Evolutionary conservation across 345 rosid genomes (phyloP), one percentile per base, ranked within the genome.

Genomic region (Garcia nutans): DNA sequence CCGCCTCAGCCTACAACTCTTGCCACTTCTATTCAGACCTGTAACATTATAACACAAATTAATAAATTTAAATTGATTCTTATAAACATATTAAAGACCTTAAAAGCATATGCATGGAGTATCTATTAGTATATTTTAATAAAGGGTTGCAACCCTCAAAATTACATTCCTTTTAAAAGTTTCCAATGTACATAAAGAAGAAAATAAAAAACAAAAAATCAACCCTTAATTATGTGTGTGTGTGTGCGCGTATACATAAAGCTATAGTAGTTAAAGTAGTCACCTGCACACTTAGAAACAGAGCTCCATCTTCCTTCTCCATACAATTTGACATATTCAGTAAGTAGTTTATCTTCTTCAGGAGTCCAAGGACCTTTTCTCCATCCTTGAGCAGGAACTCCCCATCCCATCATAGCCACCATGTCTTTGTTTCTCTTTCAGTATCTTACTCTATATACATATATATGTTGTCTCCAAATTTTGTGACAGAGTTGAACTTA

Each of bases 1-100:
- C 98, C 97, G 92, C 81, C 99, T 87, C 37, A 91, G 86, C 80
- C 98, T 87, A 81, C 97, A 91, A 59, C 97, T 95, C 83, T 95
- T 95, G 0, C 97, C 95, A 76, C 86, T 89, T 74, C 97, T 87
- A 47, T 37, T 78, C 72, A 72, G 58, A n/a, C 80, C 80, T 77
- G 76, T 5, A 52, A 8, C 26, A 8, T 37, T 0, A 37, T 6
- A 37, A n/a, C n/a, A n/a, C n/a, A n/a, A 6, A 37, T 37, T 0
- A 37, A 37, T 37, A 37, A 37, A 37, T 37, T 37, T 3, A 37
- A 37, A 37, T 37, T 37, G 5, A 5, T 37, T 37, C 41, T 37
- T 37, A 2, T 37, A 2, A 37, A 37, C 41, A 15, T 61, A 45
- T 17, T 10, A 23, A 5, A 65, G 5, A 6, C 16, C 1, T 15